These are phyloP conservation scores for Neoarthrinium moseri DNA, from an alignment of 2,329 filamentous ascomycete genomes.

Conservation along the genomic window DNA sequence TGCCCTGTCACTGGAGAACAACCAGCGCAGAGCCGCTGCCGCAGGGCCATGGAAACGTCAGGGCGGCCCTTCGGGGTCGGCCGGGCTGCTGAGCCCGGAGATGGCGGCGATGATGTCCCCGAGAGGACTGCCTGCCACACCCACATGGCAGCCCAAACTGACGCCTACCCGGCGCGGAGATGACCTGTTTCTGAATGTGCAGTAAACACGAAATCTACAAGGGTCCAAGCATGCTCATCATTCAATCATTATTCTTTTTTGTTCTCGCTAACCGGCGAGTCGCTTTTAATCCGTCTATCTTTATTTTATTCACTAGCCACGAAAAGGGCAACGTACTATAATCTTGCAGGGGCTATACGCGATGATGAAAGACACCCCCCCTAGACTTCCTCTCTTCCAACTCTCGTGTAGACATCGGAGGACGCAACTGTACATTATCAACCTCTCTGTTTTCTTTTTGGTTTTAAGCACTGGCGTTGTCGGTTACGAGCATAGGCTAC, in stretches of 20 bases:
- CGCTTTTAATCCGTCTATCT: too few species aligned
- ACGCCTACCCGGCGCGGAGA: slow-evolving; percentile 67
- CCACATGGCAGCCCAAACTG: slow-evolving; percentile 62
- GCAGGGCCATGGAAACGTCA: slow-evolving; percentile 23
- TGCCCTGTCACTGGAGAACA: slow-evolving; percentile 37
- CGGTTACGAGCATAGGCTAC: background rate
- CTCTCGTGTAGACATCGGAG: too few species aligned
- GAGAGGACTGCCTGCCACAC: slow-evolving; percentile 41
- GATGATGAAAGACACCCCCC: too few species aligned
- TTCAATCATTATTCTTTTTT: too few species aligned
- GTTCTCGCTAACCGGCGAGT: too few species aligned
- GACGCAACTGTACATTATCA: too few species aligned
- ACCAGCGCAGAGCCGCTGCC: slow-evolving; percentile 16
- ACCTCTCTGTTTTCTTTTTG: background rate
- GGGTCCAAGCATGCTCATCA: too few species aligned
- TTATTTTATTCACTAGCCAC: too few species aligned
- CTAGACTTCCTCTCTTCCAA: too few species aligned
- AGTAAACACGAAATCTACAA: slow-evolving; percentile 29
- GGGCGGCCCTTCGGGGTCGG: slow-evolving; percentile 8
- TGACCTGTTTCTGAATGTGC: slow-evolving; percentile 60
- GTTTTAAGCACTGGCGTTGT: background rate
- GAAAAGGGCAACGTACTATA: too few species aligned
- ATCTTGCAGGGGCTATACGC: too few species aligned
- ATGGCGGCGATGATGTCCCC: slow-evolving; percentile 16
- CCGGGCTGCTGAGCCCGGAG: slow-evolving; percentile 20